These are phyloP conservation scores for Celoporthe dispersa DNA, from an alignment of 2,329 filamentous ascomycete genomes.

Conservation along the genomic window DNA sequence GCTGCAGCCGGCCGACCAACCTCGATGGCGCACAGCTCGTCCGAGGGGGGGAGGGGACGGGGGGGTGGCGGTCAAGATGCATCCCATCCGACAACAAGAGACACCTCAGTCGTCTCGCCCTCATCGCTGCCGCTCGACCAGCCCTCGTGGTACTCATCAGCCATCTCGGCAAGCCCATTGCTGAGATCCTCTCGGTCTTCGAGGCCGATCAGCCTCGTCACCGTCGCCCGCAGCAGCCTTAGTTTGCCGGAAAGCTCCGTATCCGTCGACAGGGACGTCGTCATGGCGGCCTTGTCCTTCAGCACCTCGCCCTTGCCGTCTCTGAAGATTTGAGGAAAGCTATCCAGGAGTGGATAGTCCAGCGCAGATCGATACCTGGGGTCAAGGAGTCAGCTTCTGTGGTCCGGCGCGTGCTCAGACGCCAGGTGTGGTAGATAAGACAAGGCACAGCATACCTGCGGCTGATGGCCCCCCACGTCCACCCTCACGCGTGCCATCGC, in stretches of 20 bases:
- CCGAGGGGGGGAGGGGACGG: background rate
- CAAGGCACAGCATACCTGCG: conserved; percentile 39
- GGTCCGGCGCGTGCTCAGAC: background rate
- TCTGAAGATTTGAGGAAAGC: conserved; percentile 78
- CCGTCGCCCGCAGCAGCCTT: conserved; percentile 66
- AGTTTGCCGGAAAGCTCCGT: conserved; percentile 73
- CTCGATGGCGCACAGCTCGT: background rate
- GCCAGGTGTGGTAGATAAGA: background rate
- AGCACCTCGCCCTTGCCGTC: conserved; percentile 43
- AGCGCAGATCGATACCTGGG: conserved; percentile 54
- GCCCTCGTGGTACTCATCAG: conserved; percentile 86
- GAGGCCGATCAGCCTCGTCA: conserved; percentile 65
- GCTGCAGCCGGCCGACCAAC: background rate
- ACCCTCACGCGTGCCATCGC: conserved; percentile 33
- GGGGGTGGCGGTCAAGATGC: background rate
- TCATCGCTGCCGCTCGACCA: conserved; percentile 80
- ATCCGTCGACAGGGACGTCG: conserved; percentile 72
- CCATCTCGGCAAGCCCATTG: conserved; percentile 80
- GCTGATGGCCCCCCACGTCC: conserved; percentile 37
- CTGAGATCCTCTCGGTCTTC: conserved; percentile 85
- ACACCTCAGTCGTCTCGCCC: conserved; percentile 61
- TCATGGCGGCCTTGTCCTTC: conserved; percentile 50
- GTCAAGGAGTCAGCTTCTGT: background rate
- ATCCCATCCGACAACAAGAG: background rate
- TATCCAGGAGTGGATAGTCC: conserved; percentile 78